These are phyloP conservation scores for Penicillium parvum DNA, from an alignment of 495 filamentous ascomycete species.

Conservation along the genomic window DNA sequence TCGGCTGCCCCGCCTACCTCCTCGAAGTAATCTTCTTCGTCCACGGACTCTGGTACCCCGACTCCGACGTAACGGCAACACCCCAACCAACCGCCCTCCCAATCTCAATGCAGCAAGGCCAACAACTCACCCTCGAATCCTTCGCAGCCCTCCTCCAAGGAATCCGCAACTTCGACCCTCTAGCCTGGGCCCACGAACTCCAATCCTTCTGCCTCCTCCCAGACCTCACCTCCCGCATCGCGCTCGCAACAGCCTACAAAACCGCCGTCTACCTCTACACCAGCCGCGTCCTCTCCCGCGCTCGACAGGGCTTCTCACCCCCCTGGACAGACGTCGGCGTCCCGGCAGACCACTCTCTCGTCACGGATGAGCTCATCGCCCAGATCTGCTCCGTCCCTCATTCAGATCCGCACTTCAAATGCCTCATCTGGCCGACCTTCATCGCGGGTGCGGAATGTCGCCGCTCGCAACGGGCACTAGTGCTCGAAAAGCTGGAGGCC, in stretches of 20 bases:
- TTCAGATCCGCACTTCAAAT: slow-evolving; percentile 45
- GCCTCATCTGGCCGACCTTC: slow-evolving; percentile 47
- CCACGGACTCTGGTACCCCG: slow-evolving; percentile 39
- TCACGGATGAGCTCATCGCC: slow-evolving; percentile 34
- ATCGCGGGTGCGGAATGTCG: slow-evolving; percentile 44
- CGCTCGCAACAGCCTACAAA: slow-evolving; percentile 41
- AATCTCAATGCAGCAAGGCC: slow-evolving; percentile 21
- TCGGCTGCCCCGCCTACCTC: slow-evolving; percentile 46
- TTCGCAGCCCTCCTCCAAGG: slow-evolving; percentile 36
- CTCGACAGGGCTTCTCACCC: slow-evolving; percentile 26
- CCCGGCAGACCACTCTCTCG: slow-evolving; percentile 30
- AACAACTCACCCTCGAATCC: slow-evolving; percentile 29
- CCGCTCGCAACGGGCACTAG: slow-evolving; percentile 30
- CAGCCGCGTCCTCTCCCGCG: slow-evolving; percentile 38
- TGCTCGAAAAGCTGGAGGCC: slow-evolving; percentile 33
- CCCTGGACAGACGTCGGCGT: slow-evolving; percentile 27
- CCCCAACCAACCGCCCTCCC: slow-evolving; percentile 30
- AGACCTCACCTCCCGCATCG: slow-evolving; percentile 37
- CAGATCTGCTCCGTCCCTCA: slow-evolving; percentile 34
- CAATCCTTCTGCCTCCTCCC: slow-evolving; percentile 35
- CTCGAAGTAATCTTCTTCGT: slow-evolving; percentile 46
- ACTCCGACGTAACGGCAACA: slow-evolving; percentile 20
- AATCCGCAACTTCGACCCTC: slow-evolving; percentile 42
- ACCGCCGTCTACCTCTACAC: slow-evolving; percentile 45
- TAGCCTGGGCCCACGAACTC: slow-evolving; percentile 41